Evolutionary conservation across 768 basidiomycete species (phyloP).

Genomic region (Flagelloscypha sp.): DNA sequence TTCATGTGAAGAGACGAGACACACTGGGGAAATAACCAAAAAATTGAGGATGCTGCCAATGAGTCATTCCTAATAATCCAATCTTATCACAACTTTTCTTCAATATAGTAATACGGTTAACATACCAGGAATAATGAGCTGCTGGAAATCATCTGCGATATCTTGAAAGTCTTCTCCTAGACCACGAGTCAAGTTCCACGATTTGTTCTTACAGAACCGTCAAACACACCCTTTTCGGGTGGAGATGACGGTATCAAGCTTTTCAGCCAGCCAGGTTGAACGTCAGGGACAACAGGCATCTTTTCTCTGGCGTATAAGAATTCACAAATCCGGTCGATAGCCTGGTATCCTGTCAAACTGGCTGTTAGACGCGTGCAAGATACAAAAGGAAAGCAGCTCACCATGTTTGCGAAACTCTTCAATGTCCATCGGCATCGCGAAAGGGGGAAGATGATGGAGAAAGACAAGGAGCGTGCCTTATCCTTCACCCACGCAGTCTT

Average conservation of each 20-base stretch:
- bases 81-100: neutral
- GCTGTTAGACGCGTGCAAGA: slow-evolving; percentile 40
- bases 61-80: slow-evolving; percentile 53
- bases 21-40: slow-evolving; percentile 80
- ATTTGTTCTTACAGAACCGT: slow-evolving; percentile 1
- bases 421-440: slow-evolving; percentile 45
- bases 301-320: slow-evolving; percentile 67
- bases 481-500: too few relatives aligned
- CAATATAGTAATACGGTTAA: neutral
- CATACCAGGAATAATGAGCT: slow-evolving; percentile 77
- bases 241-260: slow-evolving; percentile 57
- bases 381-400: neutral
- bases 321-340: slow-evolving; percentile 86
- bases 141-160: slow-evolving; percentile 75
- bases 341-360: slow-evolving; percentile 77
- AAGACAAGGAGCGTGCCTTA: too few relatives aligned
- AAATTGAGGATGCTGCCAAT: slow-evolving; percentile 91
- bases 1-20: too few relatives aligned
- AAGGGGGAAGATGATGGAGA: too few relatives aligned
- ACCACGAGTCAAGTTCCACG: neutral
- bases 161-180: slow-evolving; percentile 61
- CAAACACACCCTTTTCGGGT: too few relatives aligned
- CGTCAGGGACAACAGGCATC: slow-evolving; percentile 58
- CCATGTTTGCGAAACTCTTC: slow-evolving; percentile 26
- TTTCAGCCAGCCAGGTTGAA: slow-evolving; percentile 81